Percentiles rank a stretch among this genome's conserved stretches.
Evolutionary conservation across 192 early-diverging fungal species (phyloP).

Genomic region (Entomortierella chlamydospora): DNA sequence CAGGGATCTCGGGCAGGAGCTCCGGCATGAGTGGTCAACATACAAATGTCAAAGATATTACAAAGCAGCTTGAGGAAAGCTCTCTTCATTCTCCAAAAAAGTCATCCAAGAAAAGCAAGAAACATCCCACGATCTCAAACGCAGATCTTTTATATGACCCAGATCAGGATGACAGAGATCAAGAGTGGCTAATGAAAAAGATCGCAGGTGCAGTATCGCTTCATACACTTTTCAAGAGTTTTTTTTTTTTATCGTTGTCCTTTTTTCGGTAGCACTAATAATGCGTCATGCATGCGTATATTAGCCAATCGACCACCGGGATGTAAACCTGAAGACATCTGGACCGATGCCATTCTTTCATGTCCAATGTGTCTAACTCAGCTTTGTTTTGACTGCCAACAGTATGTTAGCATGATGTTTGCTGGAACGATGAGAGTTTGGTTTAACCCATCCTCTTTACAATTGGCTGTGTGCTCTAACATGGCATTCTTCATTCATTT

Average conservation of each 20-base stretch:
- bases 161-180: conserved; percentile 63
- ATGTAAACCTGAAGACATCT: conserved; percentile 25
- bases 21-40: not conserved
- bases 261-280: conserved; percentile 6
- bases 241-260: not conserved
- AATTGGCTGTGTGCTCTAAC: too few species aligned
- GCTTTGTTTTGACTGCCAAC: conserved; percentile 71
- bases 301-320: conserved; percentile 35
- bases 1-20: conserved; percentile 10
- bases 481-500: not conserved
- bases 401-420: conserved; percentile 35
- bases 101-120: conserved; percentile 23
- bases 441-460: not conserved
- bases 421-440: not conserved
- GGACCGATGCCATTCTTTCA: conserved; percentile 68
- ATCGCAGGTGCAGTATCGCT: conserved; percentile 63
- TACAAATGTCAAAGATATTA: conserved; percentile 15
- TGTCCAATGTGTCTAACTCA: conserved; percentile 73
- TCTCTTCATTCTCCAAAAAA: conserved; percentile 6
- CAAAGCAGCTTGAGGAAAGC: conserved; percentile 1
- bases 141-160: conserved; percentile 71
- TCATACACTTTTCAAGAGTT: too few species aligned
- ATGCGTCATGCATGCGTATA: not conserved
- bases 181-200: conserved; percentile 64
- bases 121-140: conserved; percentile 38